Conservation (phyloP, 176 grass and related monocot genomes). For the Zea luxurians region DNA sequence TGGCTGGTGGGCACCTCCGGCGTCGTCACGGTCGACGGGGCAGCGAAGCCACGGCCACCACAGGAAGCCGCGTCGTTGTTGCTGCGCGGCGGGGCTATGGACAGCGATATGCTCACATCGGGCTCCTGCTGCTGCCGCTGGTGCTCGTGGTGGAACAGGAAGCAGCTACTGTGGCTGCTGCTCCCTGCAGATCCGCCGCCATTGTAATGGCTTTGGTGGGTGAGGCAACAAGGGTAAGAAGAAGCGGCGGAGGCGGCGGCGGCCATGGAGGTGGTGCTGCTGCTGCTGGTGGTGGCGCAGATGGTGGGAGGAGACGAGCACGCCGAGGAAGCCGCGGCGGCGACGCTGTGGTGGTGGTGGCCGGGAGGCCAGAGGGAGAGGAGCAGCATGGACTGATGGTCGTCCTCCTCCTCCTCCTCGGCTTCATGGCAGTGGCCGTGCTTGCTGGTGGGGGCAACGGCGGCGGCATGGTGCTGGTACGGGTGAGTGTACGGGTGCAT, state of each 20-base stretch:
- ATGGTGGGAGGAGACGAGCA: conserved; percentile 34
- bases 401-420: conserved; percentile 49
- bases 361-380: conserved; percentile 91
- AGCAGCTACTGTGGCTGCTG: not conserved
- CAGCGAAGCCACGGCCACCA: not conserved
- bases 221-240: conserved; percentile 39
- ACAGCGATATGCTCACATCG: conserved; percentile 56
- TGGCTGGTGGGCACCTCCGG: conserved; percentile 27
- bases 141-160: conserved; percentile 36
- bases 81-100: conserved; percentile 52
- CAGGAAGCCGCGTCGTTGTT: not conserved
- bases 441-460: not conserved
- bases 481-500: conserved; percentile 46
- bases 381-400: conserved; percentile 67
- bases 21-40: not conserved
- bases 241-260: not conserved
- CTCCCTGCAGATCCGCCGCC: not conserved
- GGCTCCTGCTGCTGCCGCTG: conserved; percentile 16
- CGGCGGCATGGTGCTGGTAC: conserved; percentile 23
- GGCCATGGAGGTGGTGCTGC: not conserved
- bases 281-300: not conserved
- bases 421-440: conserved; percentile 19
- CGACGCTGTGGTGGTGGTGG: conserved; percentile 19
- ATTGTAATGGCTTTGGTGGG: conserved; percentile 26
- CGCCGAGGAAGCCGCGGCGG: conserved; percentile 22